Evolutionary conservation across 805 yeast species (phyloP).

Genomic region (Sugiyamaella mastotermitis): DNA sequence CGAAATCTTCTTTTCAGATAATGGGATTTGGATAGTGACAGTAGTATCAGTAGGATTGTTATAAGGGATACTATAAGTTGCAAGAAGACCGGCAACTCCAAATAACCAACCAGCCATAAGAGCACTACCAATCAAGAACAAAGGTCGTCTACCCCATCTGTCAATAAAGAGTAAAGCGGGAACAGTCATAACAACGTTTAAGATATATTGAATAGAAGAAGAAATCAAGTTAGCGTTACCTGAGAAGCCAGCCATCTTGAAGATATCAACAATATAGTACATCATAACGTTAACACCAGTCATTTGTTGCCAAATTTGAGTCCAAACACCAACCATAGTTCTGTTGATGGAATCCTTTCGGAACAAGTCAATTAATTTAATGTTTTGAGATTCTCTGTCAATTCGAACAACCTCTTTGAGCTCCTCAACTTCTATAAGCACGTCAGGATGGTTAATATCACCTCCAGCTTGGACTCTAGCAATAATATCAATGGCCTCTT

Average conservation of each 20-base stretch:
- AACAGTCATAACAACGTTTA: slow-evolving; percentile 47
- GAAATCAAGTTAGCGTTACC: slow-evolving; percentile 48
- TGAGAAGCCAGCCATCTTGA: slow-evolving; percentile 56
- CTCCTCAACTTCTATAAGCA: slow-evolving; percentile 50
- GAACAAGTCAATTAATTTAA: slow-evolving; percentile 47
- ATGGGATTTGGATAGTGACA: no score
- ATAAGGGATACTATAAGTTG: slow-evolving; percentile 14
- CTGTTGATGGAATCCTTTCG: slow-evolving; percentile 42
- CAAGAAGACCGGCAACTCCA: slow-evolving; percentile 20
- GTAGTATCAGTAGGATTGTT: no score
- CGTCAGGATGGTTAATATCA: slow-evolving; percentile 34
- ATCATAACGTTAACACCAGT: slow-evolving; percentile 26
- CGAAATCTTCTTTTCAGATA: no score
- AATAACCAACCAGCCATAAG: slow-evolving; percentile 20
- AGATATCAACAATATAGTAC: slow-evolving; percentile 54
- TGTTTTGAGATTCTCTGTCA: slow-evolving; percentile 43
- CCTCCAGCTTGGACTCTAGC: slow-evolving; percentile 34
- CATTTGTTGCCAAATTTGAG: slow-evolving; percentile 36
- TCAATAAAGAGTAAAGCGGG: slow-evolving; percentile 22
- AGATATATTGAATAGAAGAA: slow-evolving; percentile 52
- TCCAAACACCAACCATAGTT: slow-evolving; percentile 44
- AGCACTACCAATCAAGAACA: slow-evolving; percentile 20
- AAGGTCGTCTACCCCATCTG: slow-evolving; percentile 21
- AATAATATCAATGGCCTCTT: slow-evolving; percentile 37
- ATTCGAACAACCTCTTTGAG: slow-evolving; percentile 50